These are phyloP conservation scores for Aspergillus uvarum DNA, from an alignment of 2,329 filamentous ascomycete genomes.

Conservation along the genomic window DNA sequence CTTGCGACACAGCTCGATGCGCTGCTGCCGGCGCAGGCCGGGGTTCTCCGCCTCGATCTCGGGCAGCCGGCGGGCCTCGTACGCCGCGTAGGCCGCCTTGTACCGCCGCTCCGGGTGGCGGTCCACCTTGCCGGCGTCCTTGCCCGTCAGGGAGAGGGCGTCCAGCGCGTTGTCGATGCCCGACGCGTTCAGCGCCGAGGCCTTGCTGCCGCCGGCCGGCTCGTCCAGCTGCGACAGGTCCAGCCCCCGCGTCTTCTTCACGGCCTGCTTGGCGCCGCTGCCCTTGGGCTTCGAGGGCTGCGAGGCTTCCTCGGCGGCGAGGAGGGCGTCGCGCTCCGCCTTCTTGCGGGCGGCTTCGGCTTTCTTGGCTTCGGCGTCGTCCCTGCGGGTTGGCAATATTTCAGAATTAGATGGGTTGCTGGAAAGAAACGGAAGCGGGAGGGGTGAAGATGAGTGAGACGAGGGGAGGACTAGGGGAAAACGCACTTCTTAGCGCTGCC, in stretches of 20 bases:
- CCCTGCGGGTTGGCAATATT: constrained; percentile 52
- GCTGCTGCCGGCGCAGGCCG: constrained; percentile 78
- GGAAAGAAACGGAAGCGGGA: too few species aligned
- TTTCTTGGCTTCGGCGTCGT: constrained; percentile 79
- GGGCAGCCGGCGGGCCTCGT: constrained; percentile 73
- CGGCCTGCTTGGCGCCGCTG: constrained; percentile 41
- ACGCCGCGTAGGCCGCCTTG: constrained; percentile 81
- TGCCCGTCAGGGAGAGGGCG: constrained; percentile 67
- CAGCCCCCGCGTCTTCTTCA: constrained; percentile 54
- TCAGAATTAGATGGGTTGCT: background rate
- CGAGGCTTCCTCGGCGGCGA: constrained; percentile 77
- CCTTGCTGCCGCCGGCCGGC: constrained; percentile 47
- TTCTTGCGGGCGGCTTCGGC: constrained; percentile 83
- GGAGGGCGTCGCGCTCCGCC: constrained; percentile 80
- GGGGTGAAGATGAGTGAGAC: background rate
- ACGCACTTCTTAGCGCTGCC: constrained; percentile 81
- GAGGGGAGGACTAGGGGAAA: background rate
- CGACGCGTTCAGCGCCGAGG: constrained; percentile 68
- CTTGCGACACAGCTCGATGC: constrained; percentile 78
- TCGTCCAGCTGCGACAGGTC: constrained; percentile 75
- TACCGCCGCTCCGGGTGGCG: constrained; percentile 83
- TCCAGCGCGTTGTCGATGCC: constrained; percentile 95
- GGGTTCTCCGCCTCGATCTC: constrained; percentile 85
- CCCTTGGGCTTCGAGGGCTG: constrained; percentile 63
- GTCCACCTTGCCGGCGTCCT: constrained; percentile 70